A percentile compares a stretch with the other conserved stretches of the same genome.
Conservation (phyloP, 139 green algal genomes). For the Picochlorum sp. region DNA sequence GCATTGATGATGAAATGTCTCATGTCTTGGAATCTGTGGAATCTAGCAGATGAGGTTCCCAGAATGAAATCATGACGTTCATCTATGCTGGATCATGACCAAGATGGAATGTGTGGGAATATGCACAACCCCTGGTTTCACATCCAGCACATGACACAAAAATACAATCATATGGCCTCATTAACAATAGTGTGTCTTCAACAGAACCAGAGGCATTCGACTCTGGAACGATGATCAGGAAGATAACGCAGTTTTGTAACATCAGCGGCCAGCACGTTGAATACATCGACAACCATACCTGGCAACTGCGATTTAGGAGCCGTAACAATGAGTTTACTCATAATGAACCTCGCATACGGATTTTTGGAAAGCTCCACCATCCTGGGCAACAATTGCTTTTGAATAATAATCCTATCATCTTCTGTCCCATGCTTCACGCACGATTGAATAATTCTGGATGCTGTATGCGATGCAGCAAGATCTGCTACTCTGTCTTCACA, state of each 20-base stretch:
- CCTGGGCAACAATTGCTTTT: constrained; percentile 52
- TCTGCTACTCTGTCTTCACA: constrained; percentile 51
- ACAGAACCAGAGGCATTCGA: too few species aligned
- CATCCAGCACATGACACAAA: constrained; percentile 19
- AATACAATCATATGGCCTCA: constrained; percentile 18
- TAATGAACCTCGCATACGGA: constrained; percentile 76
- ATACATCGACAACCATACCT: constrained; percentile 29
- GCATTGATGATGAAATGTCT: constrained; percentile 5
- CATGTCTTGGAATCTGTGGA: constrained; percentile 10
- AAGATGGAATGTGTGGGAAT: not conserved
- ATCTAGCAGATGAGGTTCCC: not conserved
- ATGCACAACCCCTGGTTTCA: constrained; percentile 35
- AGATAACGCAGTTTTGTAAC: constrained; percentile 63
- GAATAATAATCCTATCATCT: constrained; percentile 39
- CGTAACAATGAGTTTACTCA: constrained; percentile 63
- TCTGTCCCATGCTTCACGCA: constrained; percentile 61
- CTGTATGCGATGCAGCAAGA: constrained; percentile 63
- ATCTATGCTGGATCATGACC: constrained; percentile 56
- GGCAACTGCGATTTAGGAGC: constrained; percentile 52
- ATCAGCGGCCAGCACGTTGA: constrained; percentile 33
- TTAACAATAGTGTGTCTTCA: constrained; percentile 14
- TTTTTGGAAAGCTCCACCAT: constrained; percentile 65
- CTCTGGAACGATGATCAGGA: constrained; percentile 21
- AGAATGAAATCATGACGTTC: constrained; percentile 15
- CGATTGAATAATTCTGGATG: constrained; percentile 76